These are phyloP conservation scores for Paramecium sonneborni DNA, from an alignment of 73 alveolate genomes.

Conservation along the genomic window DNA sequence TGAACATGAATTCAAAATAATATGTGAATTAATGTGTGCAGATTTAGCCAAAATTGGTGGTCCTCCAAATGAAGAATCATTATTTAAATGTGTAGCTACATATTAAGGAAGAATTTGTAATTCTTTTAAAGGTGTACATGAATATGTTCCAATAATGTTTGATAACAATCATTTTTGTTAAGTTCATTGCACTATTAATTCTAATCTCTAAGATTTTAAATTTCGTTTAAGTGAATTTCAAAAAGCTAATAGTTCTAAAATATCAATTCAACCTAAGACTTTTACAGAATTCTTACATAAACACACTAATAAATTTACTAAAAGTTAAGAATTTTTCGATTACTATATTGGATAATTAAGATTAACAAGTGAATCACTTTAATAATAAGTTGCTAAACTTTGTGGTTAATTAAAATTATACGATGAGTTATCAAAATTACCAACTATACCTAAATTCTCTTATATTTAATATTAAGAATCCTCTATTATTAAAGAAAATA, in stretches of 20 bases:
- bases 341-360: constrained; percentile 25
- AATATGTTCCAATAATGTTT: constrained; percentile 76
- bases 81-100: constrained; percentile 39
- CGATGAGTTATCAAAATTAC: neutral
- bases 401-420: constrained; percentile 39
- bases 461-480: constrained; percentile 46
- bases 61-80: constrained; percentile 43
- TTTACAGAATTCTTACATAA: constrained; percentile 27
- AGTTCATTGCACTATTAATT: constrained; percentile 71
- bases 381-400: neutral
- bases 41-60: constrained; percentile 39
- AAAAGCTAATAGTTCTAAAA: neutral
- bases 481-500: neutral
- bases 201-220: constrained; percentile 52
- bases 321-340: constrained; percentile 30
- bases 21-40: constrained; percentile 56
- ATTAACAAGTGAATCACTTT: neutral
- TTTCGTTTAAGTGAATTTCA: constrained; percentile 24
- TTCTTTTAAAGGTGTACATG: constrained; percentile 72
- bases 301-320: neutral
- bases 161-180: constrained; percentile 78
- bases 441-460: constrained; percentile 42
- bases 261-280: constrained; percentile 1
- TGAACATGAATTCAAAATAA: constrained; percentile 26
- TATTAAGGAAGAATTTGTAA: neutral